phyloP scores from a whole-genome alignment of 768 basidiomycete species.

The Boletus insuetus region DNA sequence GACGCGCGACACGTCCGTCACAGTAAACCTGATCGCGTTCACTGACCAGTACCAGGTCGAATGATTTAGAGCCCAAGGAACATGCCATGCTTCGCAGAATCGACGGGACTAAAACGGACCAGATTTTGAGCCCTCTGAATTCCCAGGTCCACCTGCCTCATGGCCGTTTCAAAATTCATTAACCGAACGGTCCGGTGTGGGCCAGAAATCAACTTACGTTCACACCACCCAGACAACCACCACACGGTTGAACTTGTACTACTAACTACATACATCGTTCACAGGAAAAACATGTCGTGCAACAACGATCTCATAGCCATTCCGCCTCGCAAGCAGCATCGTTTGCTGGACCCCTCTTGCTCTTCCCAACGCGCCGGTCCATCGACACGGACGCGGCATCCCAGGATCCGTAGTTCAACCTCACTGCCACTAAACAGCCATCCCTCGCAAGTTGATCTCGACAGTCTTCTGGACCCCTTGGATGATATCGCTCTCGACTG shows the following conservation, averaged over 20 bases:
- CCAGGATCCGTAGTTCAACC: constrained; percentile 14
- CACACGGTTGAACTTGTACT: constrained; percentile 24
- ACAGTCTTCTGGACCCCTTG: constrained; percentile 8
- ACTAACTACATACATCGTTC: constrained; percentile 6
- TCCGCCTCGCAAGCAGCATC: constrained; percentile 4
- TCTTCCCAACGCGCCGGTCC: constrained; percentile 3
- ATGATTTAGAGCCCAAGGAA: neutral
- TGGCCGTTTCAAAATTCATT: neutral
- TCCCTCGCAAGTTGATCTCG: neutral
- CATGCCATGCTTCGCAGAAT: too few species aligned
- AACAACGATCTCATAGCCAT: constrained; percentile 9
- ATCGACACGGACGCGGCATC: constrained; percentile 3
- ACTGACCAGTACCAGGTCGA: neutral
- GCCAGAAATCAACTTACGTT: constrained; percentile 28
- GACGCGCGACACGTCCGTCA: neutral
- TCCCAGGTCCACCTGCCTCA: constrained; percentile 13
- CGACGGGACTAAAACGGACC: too few species aligned
- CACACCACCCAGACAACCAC: constrained; percentile 5
- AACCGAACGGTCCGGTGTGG: constrained; percentile 20
- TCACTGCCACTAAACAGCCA: constrained; percentile 1
- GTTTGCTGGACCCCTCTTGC: neutral
- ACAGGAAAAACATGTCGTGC: constrained; percentile 17
- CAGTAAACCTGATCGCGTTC: neutral
- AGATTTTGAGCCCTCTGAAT: neutral
- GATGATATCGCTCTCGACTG: constrained; percentile 11